A percentile compares a stretch with the other conserved stretches of the same genome.
Conservation (phyloP, 257 asterid genomes). For the Przewalskia tangutica region DNA sequence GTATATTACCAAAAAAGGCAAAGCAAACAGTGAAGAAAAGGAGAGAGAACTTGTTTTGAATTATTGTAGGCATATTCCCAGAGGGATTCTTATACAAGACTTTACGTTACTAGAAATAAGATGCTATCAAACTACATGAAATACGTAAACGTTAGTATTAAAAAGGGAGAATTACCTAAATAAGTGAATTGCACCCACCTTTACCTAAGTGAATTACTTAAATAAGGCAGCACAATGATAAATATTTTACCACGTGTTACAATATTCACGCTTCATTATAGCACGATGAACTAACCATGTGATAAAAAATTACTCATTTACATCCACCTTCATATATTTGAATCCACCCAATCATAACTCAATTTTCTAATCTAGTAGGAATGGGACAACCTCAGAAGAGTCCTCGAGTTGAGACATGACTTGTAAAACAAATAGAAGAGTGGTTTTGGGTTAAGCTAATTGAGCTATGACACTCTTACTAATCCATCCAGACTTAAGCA, state of each 20-base stretch:
- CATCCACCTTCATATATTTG: background rate
- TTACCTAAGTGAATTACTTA: background rate
- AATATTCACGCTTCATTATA: background rate
- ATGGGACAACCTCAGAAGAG: background rate
- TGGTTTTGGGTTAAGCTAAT: background rate
- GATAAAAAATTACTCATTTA: background rate
- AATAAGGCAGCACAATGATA: background rate
- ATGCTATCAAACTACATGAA: background rate
- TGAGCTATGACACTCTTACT: background rate
- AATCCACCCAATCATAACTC: background rate
- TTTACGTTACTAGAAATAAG: background rate
- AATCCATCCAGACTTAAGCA: background rate
- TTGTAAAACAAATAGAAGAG: background rate
- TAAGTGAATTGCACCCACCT: background rate
- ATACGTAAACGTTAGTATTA: background rate
- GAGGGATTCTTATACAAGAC: too few relatives aligned
- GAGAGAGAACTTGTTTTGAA: background rate
- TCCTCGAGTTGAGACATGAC: background rate
- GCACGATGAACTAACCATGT: background rate
- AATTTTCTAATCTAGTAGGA: background rate
- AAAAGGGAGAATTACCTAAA: background rate
- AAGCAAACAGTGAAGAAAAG: conserved; percentile 4
- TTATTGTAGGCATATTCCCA: background rate
- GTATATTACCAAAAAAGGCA: conserved; percentile 6
- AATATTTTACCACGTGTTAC: background rate